phyloP scores from a whole-genome alignment of 208 protist species.

The Crithidia sp. region DNA sequence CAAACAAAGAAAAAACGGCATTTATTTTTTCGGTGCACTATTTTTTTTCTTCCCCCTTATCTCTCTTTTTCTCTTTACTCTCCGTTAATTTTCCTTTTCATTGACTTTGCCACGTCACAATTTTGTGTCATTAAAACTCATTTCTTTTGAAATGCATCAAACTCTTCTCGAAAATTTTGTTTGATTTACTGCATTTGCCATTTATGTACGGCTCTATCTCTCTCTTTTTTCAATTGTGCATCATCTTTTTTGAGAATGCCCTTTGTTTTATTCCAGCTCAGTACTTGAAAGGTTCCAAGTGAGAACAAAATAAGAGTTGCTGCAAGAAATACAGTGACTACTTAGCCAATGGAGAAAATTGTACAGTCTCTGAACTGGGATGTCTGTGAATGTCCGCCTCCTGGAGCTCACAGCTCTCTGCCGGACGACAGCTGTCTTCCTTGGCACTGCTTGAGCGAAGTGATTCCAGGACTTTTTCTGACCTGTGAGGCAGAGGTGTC shows the following conservation, averaged over 20 bases:
- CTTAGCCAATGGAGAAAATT: slow-evolving; percentile 19
- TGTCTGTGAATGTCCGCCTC: slow-evolving; percentile 20
- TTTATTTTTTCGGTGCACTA: not conserved
- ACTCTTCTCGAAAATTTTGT: not conserved
- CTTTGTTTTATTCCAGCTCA: too few relatives aligned
- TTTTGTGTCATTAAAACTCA: too few relatives aligned
- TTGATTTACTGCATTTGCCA: not conserved
- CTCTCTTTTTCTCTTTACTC: slow-evolving; percentile 17
- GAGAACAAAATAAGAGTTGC: not conserved
- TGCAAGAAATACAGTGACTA: not conserved
- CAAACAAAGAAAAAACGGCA: not conserved
- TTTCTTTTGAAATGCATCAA: too few relatives aligned
- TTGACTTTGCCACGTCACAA: too few relatives aligned
- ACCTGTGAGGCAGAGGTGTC: slow-evolving; percentile 65
- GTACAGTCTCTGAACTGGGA: slow-evolving; percentile 47
- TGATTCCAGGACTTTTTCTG: slow-evolving; percentile 78
- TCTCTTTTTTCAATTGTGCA: not conserved
- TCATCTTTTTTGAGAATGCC: not conserved
- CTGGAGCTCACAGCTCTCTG: slow-evolving; percentile 37
- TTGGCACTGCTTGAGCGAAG: slow-evolving; percentile 73
- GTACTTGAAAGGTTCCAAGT: too few relatives aligned
- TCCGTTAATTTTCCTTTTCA: too few relatives aligned
- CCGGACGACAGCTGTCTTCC: slow-evolving; percentile 36
- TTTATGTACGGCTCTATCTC: slow-evolving; percentile 22
- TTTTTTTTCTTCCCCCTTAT: too few relatives aligned